Conservation (phyloP, 1,139 yeast genomes). For the Tardiomyces digboiensis region DNA sequence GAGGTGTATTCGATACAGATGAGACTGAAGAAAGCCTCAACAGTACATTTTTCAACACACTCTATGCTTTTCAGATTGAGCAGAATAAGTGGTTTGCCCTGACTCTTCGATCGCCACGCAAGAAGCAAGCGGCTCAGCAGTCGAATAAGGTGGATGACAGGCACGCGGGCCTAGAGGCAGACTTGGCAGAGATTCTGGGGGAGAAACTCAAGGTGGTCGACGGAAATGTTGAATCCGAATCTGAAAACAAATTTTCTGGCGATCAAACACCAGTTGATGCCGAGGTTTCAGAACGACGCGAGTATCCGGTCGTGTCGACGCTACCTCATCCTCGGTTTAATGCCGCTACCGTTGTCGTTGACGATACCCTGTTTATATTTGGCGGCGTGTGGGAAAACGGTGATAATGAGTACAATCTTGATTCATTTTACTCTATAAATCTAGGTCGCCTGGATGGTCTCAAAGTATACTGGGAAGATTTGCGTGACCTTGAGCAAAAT, state of each 20-base stretch:
- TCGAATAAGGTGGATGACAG: conserved; percentile 36
- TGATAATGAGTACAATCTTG: conserved; percentile 75
- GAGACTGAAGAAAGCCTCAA: conserved; percentile 92
- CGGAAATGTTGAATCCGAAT: conserved; percentile 36
- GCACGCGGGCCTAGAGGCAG: conserved; percentile 77
- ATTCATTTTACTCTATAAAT: conserved; percentile 80
- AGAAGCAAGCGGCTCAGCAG: conserved; percentile 33
- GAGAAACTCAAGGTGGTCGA: conserved; percentile 56
- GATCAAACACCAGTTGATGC: conserved; percentile 30
- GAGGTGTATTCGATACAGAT: conserved; percentile 92
- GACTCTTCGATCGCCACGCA: conserved; percentile 53
- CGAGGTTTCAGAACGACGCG: conserved; percentile 34
- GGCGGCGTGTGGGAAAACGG: conserved; percentile 91
- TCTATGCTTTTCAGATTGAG: conserved; percentile 78
- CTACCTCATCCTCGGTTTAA: conserved; percentile 89
- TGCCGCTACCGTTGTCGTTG: conserved; percentile 76
- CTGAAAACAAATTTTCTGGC: conserved; percentile 31
- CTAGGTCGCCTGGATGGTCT: conserved; percentile 83
- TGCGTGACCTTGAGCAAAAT: conserved; percentile 50
- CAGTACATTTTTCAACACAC: conserved; percentile 72
- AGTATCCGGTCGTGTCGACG: conserved; percentile 46
- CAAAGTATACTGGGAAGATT: conserved; percentile 84
- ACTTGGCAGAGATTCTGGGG: conserved; percentile 64
- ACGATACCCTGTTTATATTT: conserved; percentile 74
- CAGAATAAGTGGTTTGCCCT: conserved; percentile 84